phyloP scores from a whole-genome alignment of 179 eudicot species.

The Beta corolliflora region DNA sequence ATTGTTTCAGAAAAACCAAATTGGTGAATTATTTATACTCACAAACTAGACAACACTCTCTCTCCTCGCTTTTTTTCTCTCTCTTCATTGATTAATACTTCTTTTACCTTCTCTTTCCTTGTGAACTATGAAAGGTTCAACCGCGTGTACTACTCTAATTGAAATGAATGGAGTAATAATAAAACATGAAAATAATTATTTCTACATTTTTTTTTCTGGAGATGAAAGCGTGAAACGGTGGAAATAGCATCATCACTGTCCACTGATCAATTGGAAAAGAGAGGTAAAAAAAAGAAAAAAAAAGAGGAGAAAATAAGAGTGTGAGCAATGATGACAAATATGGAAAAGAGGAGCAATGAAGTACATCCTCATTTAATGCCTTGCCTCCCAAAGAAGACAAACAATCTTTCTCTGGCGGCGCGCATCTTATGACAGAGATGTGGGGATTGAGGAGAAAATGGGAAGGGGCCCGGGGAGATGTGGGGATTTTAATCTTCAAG shows the following conservation, averaged over 20 bases:
- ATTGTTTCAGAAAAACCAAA: no score
- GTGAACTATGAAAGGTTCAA: no score
- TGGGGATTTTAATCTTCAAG: background rate
- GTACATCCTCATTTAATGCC: conserved; percentile 13
- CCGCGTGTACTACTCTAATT: no score
- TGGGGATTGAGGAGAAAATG: background rate
- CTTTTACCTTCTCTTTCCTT: no score
- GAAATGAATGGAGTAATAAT: no score
- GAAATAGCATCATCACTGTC: background rate
- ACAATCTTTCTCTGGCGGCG: conserved; percentile 31
- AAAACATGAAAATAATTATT: no score
- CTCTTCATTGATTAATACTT: no score
- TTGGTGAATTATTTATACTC: no score
- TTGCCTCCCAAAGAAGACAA: conserved; percentile 17
- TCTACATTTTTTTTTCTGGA: no score
- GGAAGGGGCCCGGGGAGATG: background rate
- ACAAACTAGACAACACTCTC: no score
- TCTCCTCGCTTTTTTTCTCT: no score
- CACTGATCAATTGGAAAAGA: background rate
- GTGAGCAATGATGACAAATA: conserved; percentile 16
- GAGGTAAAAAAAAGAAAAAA: background rate
- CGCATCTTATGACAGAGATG: conserved; percentile 27
- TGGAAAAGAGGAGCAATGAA: background rate
- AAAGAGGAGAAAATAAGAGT: background rate
- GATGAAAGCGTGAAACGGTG: no score